Evolutionary conservation across 306 rosid species (phyloP).

Genomic region (Hylodesmum podocarpum): DNA sequence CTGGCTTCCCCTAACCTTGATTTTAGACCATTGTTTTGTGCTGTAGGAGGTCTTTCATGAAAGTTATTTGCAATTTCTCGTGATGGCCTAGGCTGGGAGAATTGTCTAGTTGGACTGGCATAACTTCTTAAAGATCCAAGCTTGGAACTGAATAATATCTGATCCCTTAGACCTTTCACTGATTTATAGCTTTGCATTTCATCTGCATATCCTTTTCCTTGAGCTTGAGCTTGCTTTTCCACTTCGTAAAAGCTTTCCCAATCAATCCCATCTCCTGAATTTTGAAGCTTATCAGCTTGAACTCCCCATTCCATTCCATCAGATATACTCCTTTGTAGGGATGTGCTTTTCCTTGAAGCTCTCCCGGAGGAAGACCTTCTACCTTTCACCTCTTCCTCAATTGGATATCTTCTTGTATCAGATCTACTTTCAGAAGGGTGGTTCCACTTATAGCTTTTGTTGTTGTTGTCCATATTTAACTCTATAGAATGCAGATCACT

Average conservation of each 20-base stretch:
- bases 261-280: slow-evolving; percentile 61
- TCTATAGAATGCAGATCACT: slow-evolving; percentile 96
- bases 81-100: slow-evolving; percentile 75
- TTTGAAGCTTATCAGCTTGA: slow-evolving; percentile 66
- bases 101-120: slow-evolving; percentile 81
- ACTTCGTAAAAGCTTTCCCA: slow-evolving; percentile 79
- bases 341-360: slow-evolving; percentile 71
- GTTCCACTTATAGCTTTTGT: slow-evolving; percentile 70
- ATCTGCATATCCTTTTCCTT: slow-evolving; percentile 57
- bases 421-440: slow-evolving; percentile 53
- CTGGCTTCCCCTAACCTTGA: slow-evolving; percentile 73
- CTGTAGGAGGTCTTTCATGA: slow-evolving; percentile 56
- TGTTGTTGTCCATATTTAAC: slow-evolving; percentile 82
- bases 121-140: slow-evolving; percentile 57
- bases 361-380: slow-evolving; percentile 74
- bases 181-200: slow-evolving; percentile 73
- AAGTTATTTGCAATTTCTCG: slow-evolving; percentile 50
- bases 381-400: slow-evolving; percentile 59
- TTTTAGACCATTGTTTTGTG: slow-evolving; percentile 57
- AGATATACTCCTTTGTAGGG: slow-evolving; percentile 87
- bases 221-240: slow-evolving; percentile 66
- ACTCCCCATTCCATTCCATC: slow-evolving; percentile 81
- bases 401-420: slow-evolving; percentile 58
- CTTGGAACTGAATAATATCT: slow-evolving; percentile 63
- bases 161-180: slow-evolving; percentile 74